Conservation (phyloP, 495 filamentous ascomycete species). For the Trichoderma orchidacearum region DNA sequence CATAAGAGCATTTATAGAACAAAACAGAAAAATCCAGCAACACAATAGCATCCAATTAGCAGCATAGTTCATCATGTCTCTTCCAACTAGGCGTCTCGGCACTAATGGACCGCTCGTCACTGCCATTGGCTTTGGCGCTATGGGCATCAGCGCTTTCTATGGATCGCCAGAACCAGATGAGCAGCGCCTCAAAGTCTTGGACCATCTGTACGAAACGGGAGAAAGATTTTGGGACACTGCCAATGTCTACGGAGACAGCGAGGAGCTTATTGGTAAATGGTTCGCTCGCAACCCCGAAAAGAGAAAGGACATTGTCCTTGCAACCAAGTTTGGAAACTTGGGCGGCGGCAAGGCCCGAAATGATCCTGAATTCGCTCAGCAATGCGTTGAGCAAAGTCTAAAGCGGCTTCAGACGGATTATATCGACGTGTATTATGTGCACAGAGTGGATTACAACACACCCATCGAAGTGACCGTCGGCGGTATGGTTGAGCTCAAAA, state of each 20-base stretch:
- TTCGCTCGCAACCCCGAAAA: slow-evolving; percentile 31
- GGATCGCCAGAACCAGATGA: slow-evolving; percentile 18
- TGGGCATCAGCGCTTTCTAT: slow-evolving; percentile 35
- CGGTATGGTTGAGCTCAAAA: slow-evolving; percentile 29
- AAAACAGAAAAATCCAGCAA: no score
- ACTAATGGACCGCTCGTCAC: slow-evolving; percentile 23
- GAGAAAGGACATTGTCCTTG: slow-evolving; percentile 39
- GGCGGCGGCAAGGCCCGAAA: slow-evolving; percentile 4
- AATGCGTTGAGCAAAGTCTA: slow-evolving; percentile 36
- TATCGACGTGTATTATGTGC: slow-evolving; percentile 51
- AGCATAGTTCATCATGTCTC: neutral
- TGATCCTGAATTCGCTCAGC: slow-evolving; percentile 35
- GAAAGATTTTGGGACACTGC: slow-evolving; percentile 37
- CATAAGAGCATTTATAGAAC: no score
- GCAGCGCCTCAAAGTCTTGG: slow-evolving; percentile 27
- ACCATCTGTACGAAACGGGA: slow-evolving; percentile 28
- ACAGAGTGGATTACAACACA: slow-evolving; percentile 35
- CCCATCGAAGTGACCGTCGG: slow-evolving; percentile 52
- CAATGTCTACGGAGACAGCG: slow-evolving; percentile 31
- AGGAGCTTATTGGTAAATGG: slow-evolving; percentile 42
- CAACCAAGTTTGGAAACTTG: slow-evolving; percentile 37
- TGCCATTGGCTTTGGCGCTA: slow-evolving; percentile 40
- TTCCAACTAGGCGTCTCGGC: neutral
- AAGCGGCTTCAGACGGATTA: slow-evolving; percentile 31
- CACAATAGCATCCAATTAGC: neutral